Evolutionary conservation across 192 early-diverging fungal species (phyloP).

Genomic region (Powellomyces hirtus): DNA sequence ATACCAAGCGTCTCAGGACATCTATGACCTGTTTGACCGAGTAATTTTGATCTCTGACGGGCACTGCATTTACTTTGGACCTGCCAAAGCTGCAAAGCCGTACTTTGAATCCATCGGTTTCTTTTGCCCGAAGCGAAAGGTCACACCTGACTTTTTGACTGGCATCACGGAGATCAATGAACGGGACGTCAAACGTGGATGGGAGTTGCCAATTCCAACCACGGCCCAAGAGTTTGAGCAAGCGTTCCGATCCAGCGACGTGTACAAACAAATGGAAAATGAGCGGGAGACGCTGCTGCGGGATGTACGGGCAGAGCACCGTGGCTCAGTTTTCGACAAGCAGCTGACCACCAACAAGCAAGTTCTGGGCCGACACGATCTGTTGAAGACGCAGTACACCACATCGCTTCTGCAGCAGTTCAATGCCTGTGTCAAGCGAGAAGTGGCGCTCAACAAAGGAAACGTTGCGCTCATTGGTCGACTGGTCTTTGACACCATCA

Average conservation of each 20-base stretch:
- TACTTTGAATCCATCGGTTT: slow-evolving; percentile 28
- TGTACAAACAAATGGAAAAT: slow-evolving; percentile 36
- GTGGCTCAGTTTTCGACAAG: slow-evolving; percentile 38
- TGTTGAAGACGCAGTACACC: slow-evolving; percentile 56
- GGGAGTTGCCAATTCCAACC: slow-evolving; percentile 51
- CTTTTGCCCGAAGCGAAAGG: slow-evolving; percentile 51
- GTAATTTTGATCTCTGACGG: slow-evolving; percentile 44
- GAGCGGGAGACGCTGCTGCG: slow-evolving; percentile 47
- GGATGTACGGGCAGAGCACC: slow-evolving; percentile 35
- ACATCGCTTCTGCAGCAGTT: slow-evolving; percentile 67
- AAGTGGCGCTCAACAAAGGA: slow-evolving; percentile 8
- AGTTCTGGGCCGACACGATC: slow-evolving; percentile 45
- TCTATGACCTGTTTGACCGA: slow-evolving; percentile 64
- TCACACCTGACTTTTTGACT: slow-evolving; percentile 70
- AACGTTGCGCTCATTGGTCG: slow-evolving; percentile 16
- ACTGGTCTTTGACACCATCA: slow-evolving; percentile 52
- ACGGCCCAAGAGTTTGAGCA: slow-evolving; percentile 65
- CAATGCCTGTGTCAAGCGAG: slow-evolving; percentile 27
- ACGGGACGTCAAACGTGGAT: slow-evolving; percentile 53
- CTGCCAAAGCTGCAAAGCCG: slow-evolving; percentile 27
- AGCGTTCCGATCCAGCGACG: slow-evolving; percentile 44
- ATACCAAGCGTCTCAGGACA: slow-evolving; percentile 72
- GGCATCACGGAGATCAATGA: slow-evolving; percentile 64
- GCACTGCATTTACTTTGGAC: slow-evolving; percentile 68
- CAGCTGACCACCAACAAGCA: slow-evolving; percentile 58